These are phyloP conservation scores for Macaranga tanarius DNA, from an alignment of 441 rosid species.

Conservation along the genomic window DNA sequence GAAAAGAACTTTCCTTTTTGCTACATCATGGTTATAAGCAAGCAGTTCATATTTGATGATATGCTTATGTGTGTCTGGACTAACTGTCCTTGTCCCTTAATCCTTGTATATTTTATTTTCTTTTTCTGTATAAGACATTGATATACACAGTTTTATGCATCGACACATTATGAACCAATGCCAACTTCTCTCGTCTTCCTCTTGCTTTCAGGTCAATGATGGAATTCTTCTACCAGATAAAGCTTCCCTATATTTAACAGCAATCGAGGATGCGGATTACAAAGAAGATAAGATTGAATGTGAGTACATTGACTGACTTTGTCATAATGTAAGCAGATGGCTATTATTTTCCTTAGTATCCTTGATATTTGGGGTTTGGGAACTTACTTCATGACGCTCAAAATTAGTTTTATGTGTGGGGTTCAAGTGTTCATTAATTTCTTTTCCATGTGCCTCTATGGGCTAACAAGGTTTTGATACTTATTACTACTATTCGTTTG, in stretches of 20 bases:
- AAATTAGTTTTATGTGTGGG: not conserved
- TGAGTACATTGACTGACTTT: constrained; percentile 34
- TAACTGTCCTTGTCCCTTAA: no score
- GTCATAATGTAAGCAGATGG: not conserved
- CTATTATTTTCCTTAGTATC: constrained; percentile 12
- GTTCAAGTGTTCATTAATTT: constrained; percentile 14
- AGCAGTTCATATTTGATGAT: no score
- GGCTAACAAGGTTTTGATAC: constrained; percentile 1
- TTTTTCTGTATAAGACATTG: not conserved
- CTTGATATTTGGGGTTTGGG: not conserved
- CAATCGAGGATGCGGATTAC: constrained; percentile 96
- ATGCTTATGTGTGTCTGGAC: no score
- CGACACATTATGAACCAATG: not conserved
- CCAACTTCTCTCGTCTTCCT: constrained; percentile 8
- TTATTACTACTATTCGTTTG: constrained; percentile 1
- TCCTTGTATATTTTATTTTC: no score
- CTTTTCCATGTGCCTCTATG: not conserved
- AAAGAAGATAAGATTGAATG: constrained; percentile 97
- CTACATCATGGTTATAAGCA: no score
- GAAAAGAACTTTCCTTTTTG: not conserved
- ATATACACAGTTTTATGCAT: not conserved
- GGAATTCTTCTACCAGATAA: constrained; percentile 91
- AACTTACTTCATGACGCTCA: not conserved
- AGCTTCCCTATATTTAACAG: constrained; percentile 88
- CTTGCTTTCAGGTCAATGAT: constrained; percentile 56